Percentiles rank a stretch among this genome's conserved stretches.
These are phyloP conservation scores for Micractinium conductrix DNA, from an alignment of 139 green algal species.

Conservation along the genomic window DNA sequence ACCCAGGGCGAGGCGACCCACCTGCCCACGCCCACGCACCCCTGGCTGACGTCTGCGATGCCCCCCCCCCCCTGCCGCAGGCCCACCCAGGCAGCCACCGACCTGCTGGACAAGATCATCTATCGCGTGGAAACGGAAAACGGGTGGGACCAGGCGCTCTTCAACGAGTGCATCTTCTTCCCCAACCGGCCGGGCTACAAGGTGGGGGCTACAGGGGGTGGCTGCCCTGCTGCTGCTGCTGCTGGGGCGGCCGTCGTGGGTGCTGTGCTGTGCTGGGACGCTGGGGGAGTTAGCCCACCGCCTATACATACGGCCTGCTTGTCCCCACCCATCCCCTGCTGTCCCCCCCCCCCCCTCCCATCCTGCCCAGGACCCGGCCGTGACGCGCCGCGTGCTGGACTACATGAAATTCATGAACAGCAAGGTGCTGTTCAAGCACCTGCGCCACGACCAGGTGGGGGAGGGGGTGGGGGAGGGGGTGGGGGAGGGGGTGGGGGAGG, in stretches of 20 bases:
- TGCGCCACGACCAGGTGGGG: slow-evolving; percentile 32
- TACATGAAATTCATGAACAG: slow-evolving; percentile 65
- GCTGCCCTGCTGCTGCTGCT: neutral
- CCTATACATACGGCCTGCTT: too few species aligned
- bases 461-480: too few species aligned
- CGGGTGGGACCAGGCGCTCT: slow-evolving; percentile 73
- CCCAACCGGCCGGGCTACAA: slow-evolving; percentile 52
- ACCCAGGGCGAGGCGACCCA: too few species aligned
- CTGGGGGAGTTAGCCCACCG: too few species aligned
- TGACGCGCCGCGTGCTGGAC: slow-evolving; percentile 59
- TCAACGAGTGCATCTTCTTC: slow-evolving; percentile 76
- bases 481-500: too few species aligned
- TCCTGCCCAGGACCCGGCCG: neutral
- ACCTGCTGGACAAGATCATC: slow-evolving; percentile 68
- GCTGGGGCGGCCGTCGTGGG: too few species aligned
- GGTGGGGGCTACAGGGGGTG: neutral
- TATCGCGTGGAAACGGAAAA: slow-evolving; percentile 57
- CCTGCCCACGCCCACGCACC: too few species aligned
- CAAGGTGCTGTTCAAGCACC: slow-evolving; percentile 58
- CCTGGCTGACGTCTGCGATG: too few species aligned
- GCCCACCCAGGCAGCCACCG: slow-evolving; percentile 53
- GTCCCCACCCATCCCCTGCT: too few species aligned
- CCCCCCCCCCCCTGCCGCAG: neutral
- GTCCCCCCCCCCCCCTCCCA: too few species aligned
- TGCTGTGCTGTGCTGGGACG: too few species aligned